phyloP scores from a whole-genome alignment of 2,329 filamentous ascomycete genomes.

The Ilyonectria destructans region DNA sequence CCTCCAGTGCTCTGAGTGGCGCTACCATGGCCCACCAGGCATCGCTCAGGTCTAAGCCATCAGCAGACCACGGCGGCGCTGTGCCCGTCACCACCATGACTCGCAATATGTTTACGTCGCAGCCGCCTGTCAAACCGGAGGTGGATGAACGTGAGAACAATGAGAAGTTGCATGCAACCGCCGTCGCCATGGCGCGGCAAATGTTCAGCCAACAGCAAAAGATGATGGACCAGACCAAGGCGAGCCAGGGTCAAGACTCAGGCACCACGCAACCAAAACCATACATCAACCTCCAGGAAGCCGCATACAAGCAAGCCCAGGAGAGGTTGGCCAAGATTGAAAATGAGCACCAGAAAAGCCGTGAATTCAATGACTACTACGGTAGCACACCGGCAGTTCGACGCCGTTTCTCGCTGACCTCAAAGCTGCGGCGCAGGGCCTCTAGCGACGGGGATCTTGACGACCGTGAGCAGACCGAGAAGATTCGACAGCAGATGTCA shows the following conservation, averaged over 20 bases:
- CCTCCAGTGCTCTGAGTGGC: constrained; percentile 80
- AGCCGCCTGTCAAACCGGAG: constrained; percentile 81
- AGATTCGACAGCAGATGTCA: constrained; percentile 86
- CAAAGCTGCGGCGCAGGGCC: constrained; percentile 74
- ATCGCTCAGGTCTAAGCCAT: constrained; percentile 61
- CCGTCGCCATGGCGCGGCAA: constrained; percentile 89
- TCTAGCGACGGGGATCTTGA: constrained; percentile 78
- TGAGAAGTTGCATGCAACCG: constrained; percentile 84
- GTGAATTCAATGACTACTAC: constrained; percentile 84
- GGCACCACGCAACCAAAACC: constrained; percentile 65
- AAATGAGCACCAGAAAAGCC: constrained; percentile 75
- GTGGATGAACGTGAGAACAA: constrained; percentile 81
- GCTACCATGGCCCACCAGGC: constrained; percentile 78
- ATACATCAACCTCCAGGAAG: constrained; percentile 82
- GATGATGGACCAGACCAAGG: constrained; percentile 68
- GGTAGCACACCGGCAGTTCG: constrained; percentile 64
- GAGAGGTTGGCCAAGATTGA: constrained; percentile 88
- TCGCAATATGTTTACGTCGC: constrained; percentile 83
- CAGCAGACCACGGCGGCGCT: constrained; percentile 75
- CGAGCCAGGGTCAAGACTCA: constrained; percentile 54
- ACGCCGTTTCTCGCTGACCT: constrained; percentile 66
- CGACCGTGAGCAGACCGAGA: constrained; percentile 79
- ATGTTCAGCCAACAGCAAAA: constrained; percentile 84
- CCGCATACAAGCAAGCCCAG: constrained; percentile 88
- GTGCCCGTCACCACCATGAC: constrained; percentile 78